A percentile compares a stretch with the other conserved stretches of the same genome.
Evolutionary conservation across 306 rosid species (phyloP).

Genomic region (Ochetophila trinervis): DNA sequence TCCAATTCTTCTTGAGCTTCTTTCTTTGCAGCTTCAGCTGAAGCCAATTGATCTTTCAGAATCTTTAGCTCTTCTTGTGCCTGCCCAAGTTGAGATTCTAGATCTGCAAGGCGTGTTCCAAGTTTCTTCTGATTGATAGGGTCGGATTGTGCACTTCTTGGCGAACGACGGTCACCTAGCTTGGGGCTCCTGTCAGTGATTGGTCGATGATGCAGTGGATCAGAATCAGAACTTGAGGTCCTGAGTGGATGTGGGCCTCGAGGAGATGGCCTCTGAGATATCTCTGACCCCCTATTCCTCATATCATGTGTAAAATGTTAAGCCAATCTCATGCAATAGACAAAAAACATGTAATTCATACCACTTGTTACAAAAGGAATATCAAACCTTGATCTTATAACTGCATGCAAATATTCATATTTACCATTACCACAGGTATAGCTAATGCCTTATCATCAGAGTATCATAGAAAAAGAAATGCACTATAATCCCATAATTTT

Average conservation of each 20-base stretch:
- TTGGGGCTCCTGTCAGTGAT: constrained; percentile 71
- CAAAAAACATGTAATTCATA: too few relatives aligned
- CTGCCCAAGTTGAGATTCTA: constrained; percentile 85
- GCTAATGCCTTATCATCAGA: too few relatives aligned
- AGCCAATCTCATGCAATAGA: too few relatives aligned
- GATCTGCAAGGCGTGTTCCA: constrained; percentile 82
- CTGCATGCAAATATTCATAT: too few relatives aligned
- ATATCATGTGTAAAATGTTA: constrained; percentile 11
- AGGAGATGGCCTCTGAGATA: constrained; percentile 74
- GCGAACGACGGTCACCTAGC: constrained; percentile 72
- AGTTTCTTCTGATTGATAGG: constrained; percentile 69
- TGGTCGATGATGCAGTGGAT: constrained; percentile 66
- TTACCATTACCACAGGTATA: too few relatives aligned
- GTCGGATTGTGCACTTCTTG: constrained; percentile 64
- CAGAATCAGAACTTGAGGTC: constrained; percentile 70
- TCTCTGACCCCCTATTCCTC: constrained; percentile 62
- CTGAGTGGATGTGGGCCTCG: constrained; percentile 64
- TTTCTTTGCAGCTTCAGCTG: constrained; percentile 84
- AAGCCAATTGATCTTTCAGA: constrained; percentile 67
- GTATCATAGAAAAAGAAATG: too few relatives aligned
- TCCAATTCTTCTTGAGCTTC: constrained; percentile 69
- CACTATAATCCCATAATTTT: neutral
- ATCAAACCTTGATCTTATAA: too few relatives aligned
- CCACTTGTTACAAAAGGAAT: too few relatives aligned
- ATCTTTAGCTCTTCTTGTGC: constrained; percentile 66